phyloP scores from a whole-genome alignment of 805 yeast species.

The Cyberlindnera suaveolens region DNA sequence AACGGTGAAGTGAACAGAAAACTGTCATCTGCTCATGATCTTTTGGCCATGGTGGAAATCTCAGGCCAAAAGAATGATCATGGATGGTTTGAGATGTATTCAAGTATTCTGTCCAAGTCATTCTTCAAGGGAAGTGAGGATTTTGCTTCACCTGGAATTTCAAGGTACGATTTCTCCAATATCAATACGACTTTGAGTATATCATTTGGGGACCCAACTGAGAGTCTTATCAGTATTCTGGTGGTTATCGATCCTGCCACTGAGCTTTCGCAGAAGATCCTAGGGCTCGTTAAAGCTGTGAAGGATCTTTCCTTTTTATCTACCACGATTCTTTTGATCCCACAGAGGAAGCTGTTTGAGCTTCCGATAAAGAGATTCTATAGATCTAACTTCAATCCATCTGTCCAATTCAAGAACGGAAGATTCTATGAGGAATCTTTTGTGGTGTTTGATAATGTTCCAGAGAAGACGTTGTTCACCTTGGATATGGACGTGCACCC shows the following conservation, averaged over 20 bases:
- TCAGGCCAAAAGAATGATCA: slow-evolving; percentile 15
- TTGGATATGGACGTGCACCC: slow-evolving; percentile 54
- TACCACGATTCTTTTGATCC: slow-evolving; percentile 51
- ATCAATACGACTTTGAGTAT: slow-evolving; percentile 18
- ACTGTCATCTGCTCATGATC: slow-evolving; percentile 26
- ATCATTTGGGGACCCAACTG: slow-evolving; percentile 18
- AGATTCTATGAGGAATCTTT: slow-evolving; percentile 19
- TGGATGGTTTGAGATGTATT: slow-evolving; percentile 43
- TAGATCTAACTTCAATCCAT: slow-evolving; percentile 36
- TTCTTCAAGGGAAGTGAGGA: slow-evolving; percentile 29
- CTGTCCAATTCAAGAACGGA: slow-evolving; percentile 26
- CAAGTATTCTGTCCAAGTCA: slow-evolving; percentile 38
- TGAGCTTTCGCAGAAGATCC: slow-evolving; percentile 58
- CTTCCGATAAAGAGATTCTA: slow-evolving; percentile 56
- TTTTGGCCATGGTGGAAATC: slow-evolving; percentile 14
- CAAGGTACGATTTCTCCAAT: slow-evolving; percentile 41
- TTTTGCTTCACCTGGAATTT: slow-evolving; percentile 25
- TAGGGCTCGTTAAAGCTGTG: slow-evolving; percentile 42
- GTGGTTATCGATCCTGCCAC: slow-evolving; percentile 67
- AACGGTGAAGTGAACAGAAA: slow-evolving; percentile 44
- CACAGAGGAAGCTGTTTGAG: slow-evolving; percentile 37
- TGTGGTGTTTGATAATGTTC: slow-evolving; percentile 40
- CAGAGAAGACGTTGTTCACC: slow-evolving; percentile 45
- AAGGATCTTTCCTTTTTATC: slow-evolving; percentile 43
- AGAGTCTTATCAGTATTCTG: slow-evolving; percentile 45